A percentile compares a stretch with the other conserved stretches of the same genome.
These are phyloP conservation scores for Solanum hybrid DNA, from an alignment of 305 asterid genomes.

Conservation along the genomic window DNA sequence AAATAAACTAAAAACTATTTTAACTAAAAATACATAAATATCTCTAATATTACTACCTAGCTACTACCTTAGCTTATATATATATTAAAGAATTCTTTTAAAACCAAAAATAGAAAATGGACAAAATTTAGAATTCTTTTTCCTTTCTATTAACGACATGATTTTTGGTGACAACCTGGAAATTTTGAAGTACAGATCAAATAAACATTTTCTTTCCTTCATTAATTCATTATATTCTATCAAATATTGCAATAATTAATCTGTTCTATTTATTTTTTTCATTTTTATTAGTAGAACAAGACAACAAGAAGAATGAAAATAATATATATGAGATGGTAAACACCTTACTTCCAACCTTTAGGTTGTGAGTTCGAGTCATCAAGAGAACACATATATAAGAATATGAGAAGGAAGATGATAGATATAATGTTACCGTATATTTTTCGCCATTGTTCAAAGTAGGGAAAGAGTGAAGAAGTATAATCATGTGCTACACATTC, in stretches of 20 bases:
- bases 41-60: neutral
- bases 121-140: neutral
- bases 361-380: neutral
- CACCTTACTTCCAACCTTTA: neutral
- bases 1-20: neutral
- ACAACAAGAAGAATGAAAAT: neutral
- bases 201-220: neutral
- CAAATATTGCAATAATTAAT: neutral
- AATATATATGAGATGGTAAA: neutral
- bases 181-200: neutral
- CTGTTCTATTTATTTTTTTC: no score
- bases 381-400: neutral
- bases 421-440: constrained; percentile 35
- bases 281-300: neutral
- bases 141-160: neutral
- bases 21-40: neutral
- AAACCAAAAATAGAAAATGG: neutral
- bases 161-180: neutral
- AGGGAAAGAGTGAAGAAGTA: constrained; percentile 75
- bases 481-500: constrained; percentile 72
- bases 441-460: constrained; percentile 80
- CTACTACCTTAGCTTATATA: neutral
- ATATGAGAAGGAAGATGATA: neutral
- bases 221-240: neutral
- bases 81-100: neutral